These are phyloP conservation scores for Morella rubra DNA, from an alignment of 306 rosid genomes.

Conservation along the genomic window DNA sequence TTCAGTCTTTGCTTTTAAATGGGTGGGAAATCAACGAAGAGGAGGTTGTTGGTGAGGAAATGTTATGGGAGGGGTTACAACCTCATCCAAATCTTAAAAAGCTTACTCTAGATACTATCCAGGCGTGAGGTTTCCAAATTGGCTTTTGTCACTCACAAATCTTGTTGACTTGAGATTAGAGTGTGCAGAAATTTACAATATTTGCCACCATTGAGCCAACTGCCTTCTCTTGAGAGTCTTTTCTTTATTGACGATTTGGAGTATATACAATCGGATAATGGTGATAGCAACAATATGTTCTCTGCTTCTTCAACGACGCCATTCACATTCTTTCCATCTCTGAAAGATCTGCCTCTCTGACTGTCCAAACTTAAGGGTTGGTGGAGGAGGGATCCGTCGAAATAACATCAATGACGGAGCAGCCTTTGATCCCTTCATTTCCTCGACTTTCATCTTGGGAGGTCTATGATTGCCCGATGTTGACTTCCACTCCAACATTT, in stretches of 20 bases:
- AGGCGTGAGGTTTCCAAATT: slow-evolving; percentile 4
- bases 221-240: slow-evolving; percentile 20
- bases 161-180: not conserved
- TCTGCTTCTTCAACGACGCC: too few relatives aligned
- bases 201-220: slow-evolving; percentile 18
- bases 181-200: not conserved
- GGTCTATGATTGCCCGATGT: not conserved
- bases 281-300: not conserved
- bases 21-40: not conserved
- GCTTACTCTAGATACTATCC: rapidly evolving
- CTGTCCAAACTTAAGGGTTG: slow-evolving; percentile 30
- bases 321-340: slow-evolving; percentile 23
- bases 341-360: rapidly evolving
- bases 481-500: not conserved
- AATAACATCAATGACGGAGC: too few relatives aligned
- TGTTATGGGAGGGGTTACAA: slow-evolving; percentile 8
- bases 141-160: slow-evolving; percentile 20
- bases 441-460: not conserved
- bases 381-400: too few relatives aligned
- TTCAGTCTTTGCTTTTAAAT: not conserved
- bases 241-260: rapidly evolving
- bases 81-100: slow-evolving; percentile 7
- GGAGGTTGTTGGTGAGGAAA: too few relatives aligned
- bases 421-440: not conserved
- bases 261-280: slow-evolving; percentile 3